Conservation (phyloP, 768 basidiomycete species). For the Candolleomyces eurysporus region DNA sequence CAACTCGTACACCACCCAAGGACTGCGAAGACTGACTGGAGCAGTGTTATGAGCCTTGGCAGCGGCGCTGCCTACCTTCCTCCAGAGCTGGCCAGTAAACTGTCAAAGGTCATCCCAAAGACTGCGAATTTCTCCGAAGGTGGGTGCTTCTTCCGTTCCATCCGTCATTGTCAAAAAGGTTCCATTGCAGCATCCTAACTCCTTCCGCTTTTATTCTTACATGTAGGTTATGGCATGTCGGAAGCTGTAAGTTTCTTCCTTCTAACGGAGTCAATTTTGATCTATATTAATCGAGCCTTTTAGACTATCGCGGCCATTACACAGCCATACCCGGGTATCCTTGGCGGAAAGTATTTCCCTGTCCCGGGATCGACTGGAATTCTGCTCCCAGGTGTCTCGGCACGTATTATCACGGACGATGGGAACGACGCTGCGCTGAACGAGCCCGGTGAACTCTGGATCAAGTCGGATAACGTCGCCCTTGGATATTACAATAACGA, state of each 20-base stretch:
- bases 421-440: constrained; percentile 50
- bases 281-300: not conserved
- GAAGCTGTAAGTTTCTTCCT: constrained; percentile 48
- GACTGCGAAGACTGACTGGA: constrained; percentile 50
- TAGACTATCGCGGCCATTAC: constrained; percentile 56
- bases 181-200: too few species aligned
- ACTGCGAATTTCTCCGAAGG: constrained; percentile 43
- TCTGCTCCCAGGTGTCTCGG: constrained; percentile 63
- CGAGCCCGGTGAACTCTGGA: constrained; percentile 67
- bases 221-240: constrained; percentile 68
- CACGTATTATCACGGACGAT: constrained; percentile 57
- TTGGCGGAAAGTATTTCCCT: constrained; percentile 40
- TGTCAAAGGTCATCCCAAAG: constrained; percentile 34
- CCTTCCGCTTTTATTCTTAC: not conserved
- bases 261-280: not conserved
- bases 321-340: constrained; percentile 42
- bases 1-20: constrained; percentile 61
- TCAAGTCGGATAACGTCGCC: constrained; percentile 54
- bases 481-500: constrained; percentile 75
- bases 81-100: constrained; percentile 43
- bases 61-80: constrained; percentile 72
- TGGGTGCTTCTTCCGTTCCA: constrained; percentile 17
- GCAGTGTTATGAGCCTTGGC: constrained; percentile 39
- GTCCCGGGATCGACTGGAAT: constrained; percentile 52
- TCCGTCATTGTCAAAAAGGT: not conserved